Conservation (phyloP, 1,139 yeast genomes). For the Yamadazyma trypodendri region DNA sequence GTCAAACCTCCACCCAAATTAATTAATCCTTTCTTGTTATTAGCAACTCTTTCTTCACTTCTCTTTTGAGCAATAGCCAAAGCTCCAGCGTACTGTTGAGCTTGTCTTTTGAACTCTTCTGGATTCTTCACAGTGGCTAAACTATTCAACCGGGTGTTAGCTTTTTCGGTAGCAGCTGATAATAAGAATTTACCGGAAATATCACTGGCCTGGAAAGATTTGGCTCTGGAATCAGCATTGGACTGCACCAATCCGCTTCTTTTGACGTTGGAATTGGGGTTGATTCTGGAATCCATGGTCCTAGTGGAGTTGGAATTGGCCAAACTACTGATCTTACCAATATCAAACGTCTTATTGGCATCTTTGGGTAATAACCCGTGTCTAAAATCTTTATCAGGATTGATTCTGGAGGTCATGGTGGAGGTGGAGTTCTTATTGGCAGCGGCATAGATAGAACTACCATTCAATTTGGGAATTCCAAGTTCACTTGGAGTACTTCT, state of each 20-base stretch:
- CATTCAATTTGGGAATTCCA: conserved; percentile 38
- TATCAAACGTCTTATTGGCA: conserved; percentile 32
- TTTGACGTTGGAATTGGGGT: conserved; percentile 41
- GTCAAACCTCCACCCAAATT: conserved; percentile 88
- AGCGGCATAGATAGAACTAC: conserved; percentile 36
- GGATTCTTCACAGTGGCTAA: conserved; percentile 33
- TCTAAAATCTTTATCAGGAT: conserved; percentile 45
- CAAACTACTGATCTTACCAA: conserved; percentile 39
- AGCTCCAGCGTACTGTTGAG: conserved; percentile 45
- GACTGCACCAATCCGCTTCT: conserved; percentile 37
- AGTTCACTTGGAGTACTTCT: conserved; percentile 18
- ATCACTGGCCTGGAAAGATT: conserved; percentile 39
- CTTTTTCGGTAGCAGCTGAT: conserved; percentile 60
- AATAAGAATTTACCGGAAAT: conserved; percentile 57
- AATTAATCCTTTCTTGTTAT: conserved; percentile 52
- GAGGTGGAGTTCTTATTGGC: conserved; percentile 45
- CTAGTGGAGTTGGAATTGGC: conserved; percentile 46
- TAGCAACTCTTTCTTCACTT: conserved; percentile 52
- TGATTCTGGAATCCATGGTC: conserved; percentile 42
- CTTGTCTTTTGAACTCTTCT: conserved; percentile 39
- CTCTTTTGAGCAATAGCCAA: conserved; percentile 69
- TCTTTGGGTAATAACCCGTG: conserved; percentile 43
- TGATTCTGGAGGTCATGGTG: conserved; percentile 47
- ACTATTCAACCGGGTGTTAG: conserved; percentile 48
- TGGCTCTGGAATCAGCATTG: conserved; percentile 25